Conservation (phyloP, 2,329 filamentous ascomycete genomes). For the Hymenoscyphus salicellus region DNA sequence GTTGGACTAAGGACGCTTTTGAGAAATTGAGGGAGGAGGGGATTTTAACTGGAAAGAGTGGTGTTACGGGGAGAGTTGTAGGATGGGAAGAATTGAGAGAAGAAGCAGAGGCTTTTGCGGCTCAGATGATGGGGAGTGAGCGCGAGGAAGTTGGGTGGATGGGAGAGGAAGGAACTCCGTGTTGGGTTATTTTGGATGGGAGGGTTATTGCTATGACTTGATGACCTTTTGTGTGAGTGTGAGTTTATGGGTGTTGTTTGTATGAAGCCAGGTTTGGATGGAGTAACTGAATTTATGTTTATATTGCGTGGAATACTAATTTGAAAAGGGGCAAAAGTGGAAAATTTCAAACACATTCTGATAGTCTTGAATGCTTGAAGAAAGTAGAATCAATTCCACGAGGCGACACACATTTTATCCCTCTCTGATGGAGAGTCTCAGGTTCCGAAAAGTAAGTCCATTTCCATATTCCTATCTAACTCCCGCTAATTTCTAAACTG, state of each 20-base stretch:
- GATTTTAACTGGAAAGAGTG: background rate
- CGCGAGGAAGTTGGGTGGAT: slow-evolving; percentile 5
- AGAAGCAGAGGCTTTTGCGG: slow-evolving; percentile 1
- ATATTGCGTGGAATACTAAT: no score
- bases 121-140: background rate
- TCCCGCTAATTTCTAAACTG: slow-evolving; percentile 7
- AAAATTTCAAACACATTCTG: no score
- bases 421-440: no score
- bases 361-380: no score
- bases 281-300: no score
- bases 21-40: background rate
- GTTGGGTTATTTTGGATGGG: slow-evolving; percentile 3
- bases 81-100: background rate
- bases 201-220: slow-evolving; percentile 6
- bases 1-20: slow-evolving; percentile 5
- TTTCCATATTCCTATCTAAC: background rate
- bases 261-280: no score
- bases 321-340: no score
- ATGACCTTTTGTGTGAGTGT: background rate
- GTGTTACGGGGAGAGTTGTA: background rate
- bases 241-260: no score
- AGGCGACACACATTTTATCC: no score
- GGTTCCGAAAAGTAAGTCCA: no score
- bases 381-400: no score
- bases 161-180: slow-evolving; percentile 5